These are phyloP conservation scores for Saccharomycopsis microspora DNA, from an alignment of 805 yeast genomes.

Conservation along the genomic window DNA sequence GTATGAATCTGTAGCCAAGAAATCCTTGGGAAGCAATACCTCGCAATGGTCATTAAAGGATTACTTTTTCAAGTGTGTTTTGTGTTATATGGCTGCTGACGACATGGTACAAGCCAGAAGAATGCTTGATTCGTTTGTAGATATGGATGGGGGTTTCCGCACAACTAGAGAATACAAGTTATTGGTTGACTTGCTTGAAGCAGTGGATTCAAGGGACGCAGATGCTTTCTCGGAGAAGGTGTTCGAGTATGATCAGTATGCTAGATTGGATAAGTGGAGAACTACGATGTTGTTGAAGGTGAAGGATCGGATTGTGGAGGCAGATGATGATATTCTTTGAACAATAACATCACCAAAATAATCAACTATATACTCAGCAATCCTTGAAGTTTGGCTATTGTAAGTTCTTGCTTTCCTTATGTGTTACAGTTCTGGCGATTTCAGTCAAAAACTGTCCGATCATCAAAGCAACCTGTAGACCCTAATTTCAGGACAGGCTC, in stretches of 20 bases:
- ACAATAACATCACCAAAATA: not conserved
- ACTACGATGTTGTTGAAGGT: conserved; percentile 74
- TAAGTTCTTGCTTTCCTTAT: no score
- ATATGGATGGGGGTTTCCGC: conserved; percentile 65
- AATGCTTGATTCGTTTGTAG: conserved; percentile 48
- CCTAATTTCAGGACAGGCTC: no score
- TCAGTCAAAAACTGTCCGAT: no score
- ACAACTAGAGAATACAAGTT: conserved; percentile 68
- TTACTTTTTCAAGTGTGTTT: conserved; percentile 71
- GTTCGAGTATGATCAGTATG: conserved; percentile 76
- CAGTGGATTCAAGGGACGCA: conserved; percentile 72
- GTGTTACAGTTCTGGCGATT: no score
- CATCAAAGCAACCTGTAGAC: no score
- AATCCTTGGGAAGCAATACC: conserved; percentile 59
- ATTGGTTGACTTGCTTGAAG: conserved; percentile 51
- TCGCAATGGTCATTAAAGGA: conserved; percentile 91
- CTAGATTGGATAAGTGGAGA: conserved; percentile 85
- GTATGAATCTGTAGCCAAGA: conserved; percentile 71
- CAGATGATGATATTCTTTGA: conserved; percentile 46
- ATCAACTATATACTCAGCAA: not conserved
- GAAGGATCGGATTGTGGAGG: conserved; percentile 59
- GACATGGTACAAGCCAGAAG: conserved; percentile 82
- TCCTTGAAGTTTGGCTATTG: no score
- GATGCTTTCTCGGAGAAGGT: conserved; percentile 66
- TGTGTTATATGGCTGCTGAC: conserved; percentile 74